Base-by-base conservation (phyloP, 208 protist species). In the Histomonas meleagridis region DNA sequence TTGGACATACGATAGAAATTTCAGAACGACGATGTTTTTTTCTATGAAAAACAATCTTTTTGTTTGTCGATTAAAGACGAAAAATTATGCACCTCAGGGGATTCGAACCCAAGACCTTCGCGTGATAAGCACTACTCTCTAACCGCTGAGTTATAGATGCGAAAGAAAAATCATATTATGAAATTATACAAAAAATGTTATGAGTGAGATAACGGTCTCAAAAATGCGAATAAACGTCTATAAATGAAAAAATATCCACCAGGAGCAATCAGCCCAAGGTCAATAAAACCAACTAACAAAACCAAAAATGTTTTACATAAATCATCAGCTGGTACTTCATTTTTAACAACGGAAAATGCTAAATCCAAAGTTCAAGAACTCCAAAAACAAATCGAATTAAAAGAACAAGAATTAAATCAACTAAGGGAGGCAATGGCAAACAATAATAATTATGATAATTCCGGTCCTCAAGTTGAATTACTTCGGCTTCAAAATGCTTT, bases 401-500 rank as follows among this genome's bases (percentile, higher is more conserved):
- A 49, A 57, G 46, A 55, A 51, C 46, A 32, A 32, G 76, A 86
- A 86, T 16, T 86, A 1, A 55, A 51, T n/a, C 23, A 55, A 38
- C 14, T 51, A 14, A 12, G 46, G 4, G 46, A 32, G 38, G 16
- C 18, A 38, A 3, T 86, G 0, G 76, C 46, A 38, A 51, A 46
- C 7, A 86, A 86, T 57, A 46, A 86, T 38, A 14, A 32, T 38
- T 57, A 12, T 14, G 76, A 86, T 86, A 40, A 23, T 16, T 38
- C 40, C 38, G 40, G 46, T 32, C 46, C 76, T 32, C 76, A 55
- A 55, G 3, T 55, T 16, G 76, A 86, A 55, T 55, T 86, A 38
- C 51, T 57, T 86, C 40, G 38, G 32, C 46, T 86, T n/a, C 76
- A 86, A 55, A 38, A 14, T 16, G 76, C 76, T 86, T 86, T 86